Evolutionary conservation across 176 grass and related monocot species (phyloP).

Genomic region (Microstegium vimineum): DNA sequence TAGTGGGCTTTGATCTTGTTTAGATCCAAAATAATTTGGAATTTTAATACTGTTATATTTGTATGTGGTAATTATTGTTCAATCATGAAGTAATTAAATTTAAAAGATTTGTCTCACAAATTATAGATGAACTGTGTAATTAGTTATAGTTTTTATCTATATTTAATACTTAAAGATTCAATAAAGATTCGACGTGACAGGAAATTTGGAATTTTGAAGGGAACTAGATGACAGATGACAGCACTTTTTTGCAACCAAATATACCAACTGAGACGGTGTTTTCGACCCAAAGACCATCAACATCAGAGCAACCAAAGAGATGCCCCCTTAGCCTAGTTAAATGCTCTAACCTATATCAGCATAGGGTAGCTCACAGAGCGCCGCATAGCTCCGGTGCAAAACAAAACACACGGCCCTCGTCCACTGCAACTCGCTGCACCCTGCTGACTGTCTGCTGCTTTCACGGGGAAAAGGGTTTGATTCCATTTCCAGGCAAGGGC

Average conservation of each 20-base stretch:
- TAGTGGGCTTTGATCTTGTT: background rate
- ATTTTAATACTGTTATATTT: too few species aligned
- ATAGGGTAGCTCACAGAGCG: background rate
- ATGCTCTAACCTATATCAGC: background rate
- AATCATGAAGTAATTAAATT: too few species aligned
- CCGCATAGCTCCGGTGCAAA: background rate
- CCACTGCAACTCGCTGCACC: background rate
- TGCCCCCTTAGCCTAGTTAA: background rate
- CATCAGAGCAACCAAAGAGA: background rate
- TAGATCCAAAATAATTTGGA: too few species aligned
- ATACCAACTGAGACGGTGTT: background rate
- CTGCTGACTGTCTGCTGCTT: background rate
- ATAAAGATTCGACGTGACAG: too few species aligned
- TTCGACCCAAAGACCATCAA: background rate
- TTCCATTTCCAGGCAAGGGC: constrained; percentile 31
- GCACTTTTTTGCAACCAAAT: background rate
- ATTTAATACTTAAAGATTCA: too few species aligned
- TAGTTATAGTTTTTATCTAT: too few species aligned
- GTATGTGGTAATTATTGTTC: too few species aligned
- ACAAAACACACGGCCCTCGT: background rate
- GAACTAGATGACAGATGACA: background rate
- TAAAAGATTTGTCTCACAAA: too few species aligned
- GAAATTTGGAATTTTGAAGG: too few species aligned
- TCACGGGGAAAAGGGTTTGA: background rate
- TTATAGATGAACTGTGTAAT: too few species aligned